These are phyloP conservation scores for Colletotrichum horii DNA, from an alignment of 2,329 filamentous ascomycete genomes.

Conservation along the genomic window DNA sequence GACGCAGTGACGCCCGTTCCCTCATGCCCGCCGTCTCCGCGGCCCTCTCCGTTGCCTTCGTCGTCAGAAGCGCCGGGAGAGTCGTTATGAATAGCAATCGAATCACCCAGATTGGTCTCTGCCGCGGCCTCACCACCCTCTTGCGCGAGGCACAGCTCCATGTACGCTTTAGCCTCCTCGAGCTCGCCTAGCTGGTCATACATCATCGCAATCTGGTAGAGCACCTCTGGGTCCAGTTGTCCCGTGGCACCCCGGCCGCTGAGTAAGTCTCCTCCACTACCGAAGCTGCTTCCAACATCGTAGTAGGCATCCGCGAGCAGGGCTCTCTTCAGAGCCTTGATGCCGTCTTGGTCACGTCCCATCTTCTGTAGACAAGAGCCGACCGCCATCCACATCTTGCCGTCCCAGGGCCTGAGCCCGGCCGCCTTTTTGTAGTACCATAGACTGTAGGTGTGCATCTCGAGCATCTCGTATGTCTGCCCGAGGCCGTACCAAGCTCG, in stretches of 20 bases:
- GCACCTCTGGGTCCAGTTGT: conserved; percentile 85
- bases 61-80: conserved; percentile 45
- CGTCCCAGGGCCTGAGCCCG: conserved; percentile 90
- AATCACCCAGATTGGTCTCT: conserved; percentile 48
- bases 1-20: conserved; percentile 88
- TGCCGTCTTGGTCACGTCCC: conserved; percentile 84
- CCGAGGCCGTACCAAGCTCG: conserved; percentile 97
- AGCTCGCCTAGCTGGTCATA: conserved; percentile 82
- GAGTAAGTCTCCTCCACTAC: conserved; percentile 49
- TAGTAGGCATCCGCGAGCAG: conserved; percentile 88
- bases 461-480: conserved; percentile 95
- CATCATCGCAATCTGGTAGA: conserved; percentile 87
- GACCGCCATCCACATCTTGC: conserved; percentile 98
- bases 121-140: conserved; percentile 68
- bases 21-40: conserved; percentile 38
- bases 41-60: conserved; percentile 33
- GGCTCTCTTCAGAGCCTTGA: conserved; percentile 93
- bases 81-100: conserved; percentile 61
- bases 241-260: conserved; percentile 55
- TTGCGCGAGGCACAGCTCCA: conserved; percentile 94
- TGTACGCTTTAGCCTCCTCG: conserved; percentile 86
- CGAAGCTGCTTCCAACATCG: conserved; percentile 65
- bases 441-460: conserved; percentile 96
- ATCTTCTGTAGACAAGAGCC: conserved; percentile 92
- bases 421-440: conserved; percentile 98